A percentile compares a stretch with the other conserved stretches of the same genome.
Conservation (phyloP, 1,284 basidiomycete genomes). For the Cryptococcus jaspeensis region DNA sequence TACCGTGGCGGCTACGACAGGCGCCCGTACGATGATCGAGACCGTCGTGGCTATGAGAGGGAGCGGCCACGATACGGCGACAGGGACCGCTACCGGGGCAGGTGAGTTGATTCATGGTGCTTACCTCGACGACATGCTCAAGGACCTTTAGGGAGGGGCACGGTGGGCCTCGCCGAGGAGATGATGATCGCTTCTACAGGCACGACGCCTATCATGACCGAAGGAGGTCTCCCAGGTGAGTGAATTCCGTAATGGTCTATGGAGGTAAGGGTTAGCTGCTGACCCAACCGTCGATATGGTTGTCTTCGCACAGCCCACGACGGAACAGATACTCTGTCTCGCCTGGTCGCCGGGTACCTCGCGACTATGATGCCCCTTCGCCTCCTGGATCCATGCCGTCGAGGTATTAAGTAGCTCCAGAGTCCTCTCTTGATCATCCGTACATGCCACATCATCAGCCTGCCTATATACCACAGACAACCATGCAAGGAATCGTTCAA, state of each 20-base stretch:
- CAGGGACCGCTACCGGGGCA: conserved; percentile 36
- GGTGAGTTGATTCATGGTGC: conserved; percentile 15
- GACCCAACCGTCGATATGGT: no score
- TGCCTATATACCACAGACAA: neutral
- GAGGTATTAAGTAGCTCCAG: neutral
- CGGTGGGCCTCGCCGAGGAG: no score
- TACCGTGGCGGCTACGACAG: conserved; percentile 25
- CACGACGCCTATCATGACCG: no score
- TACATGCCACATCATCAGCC: no score
- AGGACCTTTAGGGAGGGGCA: no score
- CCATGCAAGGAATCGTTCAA: neutral
- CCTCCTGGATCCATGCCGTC: neutral
- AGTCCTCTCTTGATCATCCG: neutral
- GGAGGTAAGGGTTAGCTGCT: no score
- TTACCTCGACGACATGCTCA: no score
- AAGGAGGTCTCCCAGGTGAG: no score
- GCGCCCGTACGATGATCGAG: conserved; percentile 15
- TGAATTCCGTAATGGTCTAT: no score
- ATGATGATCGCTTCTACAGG: no score
- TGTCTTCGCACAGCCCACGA: conserved; percentile 7
- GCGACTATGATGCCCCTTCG: conserved; percentile 28
- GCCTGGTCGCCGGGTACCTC: conserved; percentile 37
- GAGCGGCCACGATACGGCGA: neutral
- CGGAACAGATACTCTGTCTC: conserved; percentile 33
- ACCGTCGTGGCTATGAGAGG: no score